These are phyloP conservation scores for Lichtheimia ornata DNA, from an alignment of 371 early-diverging fungal genomes.

Conservation along the genomic window DNA sequence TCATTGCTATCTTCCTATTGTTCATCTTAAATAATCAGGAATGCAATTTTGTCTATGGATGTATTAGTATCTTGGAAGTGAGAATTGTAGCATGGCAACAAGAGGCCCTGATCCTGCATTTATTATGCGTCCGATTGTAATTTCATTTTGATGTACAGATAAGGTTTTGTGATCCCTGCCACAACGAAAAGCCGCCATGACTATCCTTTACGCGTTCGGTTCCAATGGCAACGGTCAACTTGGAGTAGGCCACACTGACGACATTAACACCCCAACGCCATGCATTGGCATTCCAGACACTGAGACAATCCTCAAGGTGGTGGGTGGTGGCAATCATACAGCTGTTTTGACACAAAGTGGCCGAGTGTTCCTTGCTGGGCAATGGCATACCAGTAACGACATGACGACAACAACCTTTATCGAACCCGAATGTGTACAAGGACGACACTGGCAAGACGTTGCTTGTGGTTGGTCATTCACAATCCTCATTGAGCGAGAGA, in stretches of 20 bases:
- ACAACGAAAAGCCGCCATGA: not conserved
- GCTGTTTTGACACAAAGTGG: conserved; percentile 45
- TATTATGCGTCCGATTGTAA: too few species aligned
- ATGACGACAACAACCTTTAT: not conserved
- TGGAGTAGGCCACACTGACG: conserved; percentile 53
- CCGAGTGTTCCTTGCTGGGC: conserved; percentile 21
- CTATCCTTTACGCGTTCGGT: conserved; percentile 54
- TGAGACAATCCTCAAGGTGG: conserved; percentile 26
- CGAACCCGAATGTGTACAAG: conserved; percentile 4
- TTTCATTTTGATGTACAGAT: too few species aligned
- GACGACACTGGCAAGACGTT: conserved; percentile 41
- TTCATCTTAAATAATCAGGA: too few species aligned
- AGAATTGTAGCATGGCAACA: too few species aligned
- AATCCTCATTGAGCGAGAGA: conserved; percentile 30
- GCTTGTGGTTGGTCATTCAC: conserved; percentile 68
- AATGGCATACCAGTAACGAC: conserved; percentile 4
- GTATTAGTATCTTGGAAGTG: too few species aligned
- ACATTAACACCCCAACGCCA: conserved; percentile 25
- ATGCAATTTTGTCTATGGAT: too few species aligned
- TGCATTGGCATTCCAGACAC: conserved; percentile 30
- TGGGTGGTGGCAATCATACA: conserved; percentile 71
- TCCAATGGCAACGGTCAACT: conserved; percentile 70
- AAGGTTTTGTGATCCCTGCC: too few species aligned
- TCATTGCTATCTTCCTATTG: too few species aligned
- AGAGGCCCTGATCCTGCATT: too few species aligned